Evolutionary conservation across 106 monocot species (phyloP), one percentile per base, ranked within the genome.

Genomic region (Allium cepa): DNA sequence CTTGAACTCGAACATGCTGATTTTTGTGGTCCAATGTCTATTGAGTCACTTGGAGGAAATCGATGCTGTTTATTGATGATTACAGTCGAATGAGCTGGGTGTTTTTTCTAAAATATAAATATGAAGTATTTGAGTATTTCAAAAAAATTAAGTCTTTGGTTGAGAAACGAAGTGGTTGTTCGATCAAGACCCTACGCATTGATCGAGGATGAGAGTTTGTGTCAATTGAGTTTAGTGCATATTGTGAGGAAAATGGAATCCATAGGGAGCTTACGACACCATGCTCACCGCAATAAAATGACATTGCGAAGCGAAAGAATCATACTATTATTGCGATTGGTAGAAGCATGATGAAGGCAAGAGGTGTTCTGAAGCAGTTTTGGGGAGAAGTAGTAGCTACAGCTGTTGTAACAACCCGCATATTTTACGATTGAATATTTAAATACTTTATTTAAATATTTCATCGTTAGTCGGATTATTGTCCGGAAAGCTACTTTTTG

Each of bases 1-100:
- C n/a, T n/a, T n/a, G n/a, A 71, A 28, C 50, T 71, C 2, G 17
- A 17, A 9, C 71, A 60, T 71, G 58, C 59, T 59, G 58, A 71
- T 49, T 46, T 71, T 10, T 59, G 58, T 26, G 59, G 71, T 4
- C 71, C 59, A 27, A 60, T 46, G 10, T 10, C 13, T 22, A 59
- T 48, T 11, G 7, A 10, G 45, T 71, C 58, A 36, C 36, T 36
- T 36, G 36, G 36, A 36, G 36, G 36, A 4, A 36, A 4, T 36
- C 36, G 36, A 4, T 71, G 12, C 22, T 59, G n/a, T n/a, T n/a
- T n/a, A n/a, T n/a, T n/a, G n/a, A n/a, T n/a, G n/a, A n/a, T n/a
- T n/a, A n/a, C n/a, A n/a, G n/a, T n/a, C n/a, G n/a, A n/a, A n/a
- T n/a, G n/a, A n/a, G n/a, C n/a, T n/a, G n/a, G n/a, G n/a, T n/a